These are phyloP conservation scores for Kitagawia praeruptora DNA, from an alignment of 129 eudicot genomes.

Conservation along the genomic window DNA sequence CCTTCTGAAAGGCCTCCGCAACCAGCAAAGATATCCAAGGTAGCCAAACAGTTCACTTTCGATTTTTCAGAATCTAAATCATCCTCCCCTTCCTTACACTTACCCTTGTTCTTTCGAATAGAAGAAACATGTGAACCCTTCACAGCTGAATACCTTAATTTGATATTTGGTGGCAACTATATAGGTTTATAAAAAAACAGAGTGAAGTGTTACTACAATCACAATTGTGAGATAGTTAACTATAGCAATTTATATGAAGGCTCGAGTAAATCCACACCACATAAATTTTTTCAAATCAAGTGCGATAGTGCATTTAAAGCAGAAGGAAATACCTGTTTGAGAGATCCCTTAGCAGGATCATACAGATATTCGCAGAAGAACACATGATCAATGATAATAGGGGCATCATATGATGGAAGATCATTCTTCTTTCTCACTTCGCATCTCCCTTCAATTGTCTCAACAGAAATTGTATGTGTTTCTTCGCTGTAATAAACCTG, in stretches of 20 bases:
- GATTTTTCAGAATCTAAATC: constrained; percentile 13
- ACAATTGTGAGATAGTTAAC: background rate
- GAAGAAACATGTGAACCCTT: constrained; percentile 17
- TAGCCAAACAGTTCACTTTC: constrained; percentile 28
- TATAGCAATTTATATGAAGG: background rate
- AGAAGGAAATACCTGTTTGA: constrained; percentile 35
- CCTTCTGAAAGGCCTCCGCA: constrained; percentile 77
- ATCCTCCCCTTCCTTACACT: constrained; percentile 41
- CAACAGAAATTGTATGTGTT: constrained; percentile 25
- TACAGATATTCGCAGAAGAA: constrained; percentile 57
- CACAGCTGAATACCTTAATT: constrained; percentile 24
- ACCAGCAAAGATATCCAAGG: constrained; percentile 72
- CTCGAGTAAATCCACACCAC: background rate
- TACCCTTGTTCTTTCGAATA: constrained; percentile 35
- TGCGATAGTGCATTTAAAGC: background rate
- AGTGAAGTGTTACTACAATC: background rate
- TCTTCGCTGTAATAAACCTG: constrained; percentile 63
- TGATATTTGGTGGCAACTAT: constrained; percentile 40
- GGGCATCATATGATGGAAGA: constrained; percentile 27
- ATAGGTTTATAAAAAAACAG: background rate
- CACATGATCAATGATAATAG: constrained; percentile 37
- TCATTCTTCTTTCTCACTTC: constrained; percentile 47
- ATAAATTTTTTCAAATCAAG: background rate
- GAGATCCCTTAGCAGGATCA: constrained; percentile 46
- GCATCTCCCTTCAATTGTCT: constrained; percentile 47